Base-by-base conservation (phyloP, 257 asterid genomes). In the Vinca minor region DNA sequence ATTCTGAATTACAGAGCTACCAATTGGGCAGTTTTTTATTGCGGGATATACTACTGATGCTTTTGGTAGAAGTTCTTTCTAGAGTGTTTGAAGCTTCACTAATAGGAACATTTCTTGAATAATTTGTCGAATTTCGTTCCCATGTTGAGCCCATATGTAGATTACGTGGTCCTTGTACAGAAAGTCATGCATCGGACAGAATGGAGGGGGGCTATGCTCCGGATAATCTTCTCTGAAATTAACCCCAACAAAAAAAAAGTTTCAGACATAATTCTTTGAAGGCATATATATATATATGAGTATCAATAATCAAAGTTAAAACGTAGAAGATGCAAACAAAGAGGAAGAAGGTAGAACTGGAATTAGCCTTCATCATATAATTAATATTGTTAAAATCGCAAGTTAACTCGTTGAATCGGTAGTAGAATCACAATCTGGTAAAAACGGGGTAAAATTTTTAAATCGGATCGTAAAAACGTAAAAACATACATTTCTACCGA, bases 181-280 rank as follows among this genome's bases (percentile, higher is more conserved):
- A 83, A 63, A 89, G 83, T 97, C 99, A 93, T n/a, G 87, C 88
- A 62, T 87, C 95, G 28, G 96, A 84, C 62, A 93, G 71, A 67
- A 93, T 83, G 14, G 97, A 90, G n/a, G n/a, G 12, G 99, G 99
- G 31, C 96, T 71, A 44, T 83, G 63, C 20, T 71, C 72, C 6
- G 84, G 90, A 78, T 82, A 89, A 55, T 67, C 87, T 62, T 85
- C 95, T 54, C 97, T 93, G n/a, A n/a, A n/a, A n/a, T n/a, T n/a
- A n/a, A n/a, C n/a, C n/a, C 82, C 21, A 74, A 72, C 57, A 50
- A 55, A 58, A 53, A 38, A 8, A 13, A 64, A n/a, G 14, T 34
- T 65, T 54, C 29, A 35, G 18, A 18, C 6, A 48, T n/a, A n/a
- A 21, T 29, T 44, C 20, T 36, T 45, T 32, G 4, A 23, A 63